phyloP scores from a whole-genome alignment of 2,329 filamentous ascomycete species.

The Allantophomopsis cytisporea region DNA sequence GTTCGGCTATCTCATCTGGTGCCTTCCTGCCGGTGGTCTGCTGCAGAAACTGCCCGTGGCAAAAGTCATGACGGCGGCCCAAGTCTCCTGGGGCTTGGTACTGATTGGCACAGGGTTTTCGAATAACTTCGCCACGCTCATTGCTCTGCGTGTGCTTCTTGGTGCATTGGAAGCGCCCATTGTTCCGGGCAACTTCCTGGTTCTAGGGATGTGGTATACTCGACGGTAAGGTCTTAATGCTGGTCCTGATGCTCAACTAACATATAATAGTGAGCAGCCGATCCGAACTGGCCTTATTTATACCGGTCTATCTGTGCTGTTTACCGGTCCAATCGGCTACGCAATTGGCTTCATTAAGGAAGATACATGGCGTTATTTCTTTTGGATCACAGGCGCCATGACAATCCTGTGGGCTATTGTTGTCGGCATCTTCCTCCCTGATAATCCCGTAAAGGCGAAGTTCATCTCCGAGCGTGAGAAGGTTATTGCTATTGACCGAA shows the following conservation, averaged over 20 bases:
- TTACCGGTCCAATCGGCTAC: constrained; percentile 15
- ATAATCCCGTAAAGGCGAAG: constrained; percentile 29
- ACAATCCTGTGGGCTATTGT: constrained; percentile 16
- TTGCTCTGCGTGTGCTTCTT: constrained; percentile 31
- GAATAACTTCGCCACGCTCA: constrained; percentile 29
- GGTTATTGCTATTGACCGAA: constrained; percentile 31
- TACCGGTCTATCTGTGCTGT: constrained; percentile 7
- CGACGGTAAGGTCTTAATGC: constrained; percentile 27
- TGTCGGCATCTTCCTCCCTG: constrained; percentile 30
- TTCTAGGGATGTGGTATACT: constrained; percentile 38
- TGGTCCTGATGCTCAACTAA: no score
- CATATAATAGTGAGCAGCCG: constrained; percentile 25
- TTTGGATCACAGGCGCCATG: constrained; percentile 10
- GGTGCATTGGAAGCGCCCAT: constrained; percentile 37
- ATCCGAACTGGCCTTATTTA: constrained; percentile 40
- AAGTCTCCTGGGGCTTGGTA: constrained; percentile 5
- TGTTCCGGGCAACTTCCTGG: constrained; percentile 34
- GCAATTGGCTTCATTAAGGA: constrained; percentile 13
- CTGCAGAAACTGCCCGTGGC: constrained; percentile 20
- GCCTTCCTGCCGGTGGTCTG: constrained; percentile 15
- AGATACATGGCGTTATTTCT: constrained; percentile 11
- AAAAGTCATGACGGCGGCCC: constrained; percentile 14
- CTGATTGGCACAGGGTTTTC: constrained; percentile 7
- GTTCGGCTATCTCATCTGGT: constrained; percentile 20
- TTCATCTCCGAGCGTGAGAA: constrained; percentile 24